These are phyloP conservation scores for Hymenoscyphus scutula DNA, from an alignment of 2,329 filamentous ascomycete species.

Conservation along the genomic window DNA sequence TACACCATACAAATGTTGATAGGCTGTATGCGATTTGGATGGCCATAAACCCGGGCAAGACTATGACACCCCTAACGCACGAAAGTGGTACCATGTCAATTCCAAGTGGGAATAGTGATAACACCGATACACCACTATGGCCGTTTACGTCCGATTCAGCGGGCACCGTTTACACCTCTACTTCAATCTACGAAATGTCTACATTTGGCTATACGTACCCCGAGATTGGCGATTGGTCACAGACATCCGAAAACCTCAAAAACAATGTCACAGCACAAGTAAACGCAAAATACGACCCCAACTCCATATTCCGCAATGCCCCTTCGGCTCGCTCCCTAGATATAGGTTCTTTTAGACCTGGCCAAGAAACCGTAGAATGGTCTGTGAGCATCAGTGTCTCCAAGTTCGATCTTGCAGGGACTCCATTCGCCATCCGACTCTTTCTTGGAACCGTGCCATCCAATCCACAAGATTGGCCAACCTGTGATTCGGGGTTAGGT, in stretches of 20 bases:
- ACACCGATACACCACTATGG: background rate
- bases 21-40: slow-evolving; percentile 76
- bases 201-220: slow-evolving; percentile 30
- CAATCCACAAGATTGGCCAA: slow-evolving; percentile 26
- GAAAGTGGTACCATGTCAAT: slow-evolving; percentile 21
- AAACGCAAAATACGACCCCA: slow-evolving; percentile 46
- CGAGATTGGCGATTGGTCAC: slow-evolving; percentile 44
- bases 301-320: slow-evolving; percentile 9
- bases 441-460: slow-evolving; percentile 28
- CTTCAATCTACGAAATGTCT: slow-evolving; percentile 32
- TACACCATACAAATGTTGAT: slow-evolving; percentile 58
- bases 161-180: slow-evolving; percentile 2
- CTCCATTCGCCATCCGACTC: slow-evolving; percentile 26
- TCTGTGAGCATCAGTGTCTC: slow-evolving; percentile 23
- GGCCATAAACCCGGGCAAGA: slow-evolving; percentile 65
- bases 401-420: slow-evolving; percentile 30
- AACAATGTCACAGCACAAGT: slow-evolving; percentile 61
- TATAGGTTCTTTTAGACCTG: background rate
- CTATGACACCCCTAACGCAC: slow-evolving; percentile 45
- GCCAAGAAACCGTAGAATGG: slow-evolving; percentile 24
- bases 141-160: background rate
- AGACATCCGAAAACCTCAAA: slow-evolving; percentile 55
- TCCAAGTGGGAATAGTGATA: background rate
- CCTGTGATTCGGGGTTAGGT: slow-evolving; percentile 17
- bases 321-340: background rate